Evolutionary conservation across 805 yeast species (phyloP), one percentile per base, ranked within the genome.

Genomic region (Candida anglica): DNA sequence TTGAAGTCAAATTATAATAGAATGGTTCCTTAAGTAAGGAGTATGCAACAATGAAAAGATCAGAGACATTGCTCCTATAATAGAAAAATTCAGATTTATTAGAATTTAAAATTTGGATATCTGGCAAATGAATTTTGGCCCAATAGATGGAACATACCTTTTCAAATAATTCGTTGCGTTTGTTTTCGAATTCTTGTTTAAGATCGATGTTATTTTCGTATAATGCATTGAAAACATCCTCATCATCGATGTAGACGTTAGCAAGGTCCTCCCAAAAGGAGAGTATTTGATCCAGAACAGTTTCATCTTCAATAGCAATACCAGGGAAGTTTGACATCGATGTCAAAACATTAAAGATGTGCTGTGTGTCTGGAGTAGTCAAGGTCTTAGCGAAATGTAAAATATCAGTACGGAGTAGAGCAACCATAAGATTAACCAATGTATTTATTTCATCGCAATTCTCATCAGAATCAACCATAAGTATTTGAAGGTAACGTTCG

Each of bases 41-140:
- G 62, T 81, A 86, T 2, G 81, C 57, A 0, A 77, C 66, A 35
- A 87, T 93, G 42, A 86, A 75, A 24, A 89, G 66, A 45, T 93
- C 98, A 1, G 81, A 73, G 7, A 83, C 81, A 40, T 83, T 91
- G 20, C 75, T 61, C 45, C 97, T 71, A 55, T 77, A 91, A 17
- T 77, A 70, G 15, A 59, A 57, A 47, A 88, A 86, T 43, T 82
- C 94, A 15, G 71, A 68, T 37, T 63, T 54, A 17, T 51, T 50
- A 7, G 60, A 57, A 16, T 47, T 48, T 15, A 57, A 47, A 2
- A 53, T 53, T 6, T 48, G 47, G 4, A 54, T 50, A 23, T 63
- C 66, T 14, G 62, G 65, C 16, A 72, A 50, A 31, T 75, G 81
- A 3, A 78, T 66, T 45, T 87, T 86, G 3, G 67, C 62, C 81